Conservation (phyloP, 306 rosid genomes). For the Urtica urens region DNA sequence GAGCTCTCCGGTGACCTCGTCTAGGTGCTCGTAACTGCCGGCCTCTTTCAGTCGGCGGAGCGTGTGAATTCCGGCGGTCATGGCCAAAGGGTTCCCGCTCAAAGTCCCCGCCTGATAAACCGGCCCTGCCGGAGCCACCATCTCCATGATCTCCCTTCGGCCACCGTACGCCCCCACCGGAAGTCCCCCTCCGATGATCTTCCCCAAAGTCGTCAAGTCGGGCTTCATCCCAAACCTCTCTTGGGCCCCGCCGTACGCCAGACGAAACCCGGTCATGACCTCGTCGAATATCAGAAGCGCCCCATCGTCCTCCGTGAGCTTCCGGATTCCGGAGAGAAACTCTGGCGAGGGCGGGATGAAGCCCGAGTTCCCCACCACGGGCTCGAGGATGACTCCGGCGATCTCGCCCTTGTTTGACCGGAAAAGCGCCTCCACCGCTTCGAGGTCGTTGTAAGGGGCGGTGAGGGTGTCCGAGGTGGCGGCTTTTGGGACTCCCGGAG, state of each 20-base stretch:
- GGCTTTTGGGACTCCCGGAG: constrained; percentile 89
- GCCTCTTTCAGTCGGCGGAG: constrained; percentile 70
- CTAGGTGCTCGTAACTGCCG: constrained; percentile 62
- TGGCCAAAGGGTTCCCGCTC: constrained; percentile 94
- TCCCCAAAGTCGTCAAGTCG: constrained; percentile 72
- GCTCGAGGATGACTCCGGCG: constrained; percentile 73
- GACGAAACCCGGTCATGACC: constrained; percentile 94
- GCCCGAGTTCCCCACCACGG: constrained; percentile 92
- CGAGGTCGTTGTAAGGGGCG: constrained; percentile 59
- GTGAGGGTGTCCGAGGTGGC: constrained; percentile 81
- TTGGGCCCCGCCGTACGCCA: constrained; percentile 92
- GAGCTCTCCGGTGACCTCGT: constrained; percentile 65
- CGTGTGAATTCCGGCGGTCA: constrained; percentile 94
- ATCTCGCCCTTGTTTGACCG: constrained; percentile 56
- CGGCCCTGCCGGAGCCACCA: constrained; percentile 96
- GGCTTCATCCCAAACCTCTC: constrained; percentile 84
- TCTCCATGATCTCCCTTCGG: constrained; percentile 81
- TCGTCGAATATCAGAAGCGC: constrained; percentile 81
- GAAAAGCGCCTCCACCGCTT: constrained; percentile 63
- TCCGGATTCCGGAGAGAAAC: constrained; percentile 52
- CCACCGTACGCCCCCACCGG: constrained; percentile 98
- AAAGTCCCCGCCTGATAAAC: constrained; percentile 95
- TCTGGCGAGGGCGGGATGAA: constrained; percentile 61
- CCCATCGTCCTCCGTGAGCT: constrained; percentile 53
- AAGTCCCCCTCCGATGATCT: constrained; percentile 93